These are phyloP conservation scores for Prunus padus DNA, from an alignment of 306 rosid genomes.

Conservation along the genomic window DNA sequence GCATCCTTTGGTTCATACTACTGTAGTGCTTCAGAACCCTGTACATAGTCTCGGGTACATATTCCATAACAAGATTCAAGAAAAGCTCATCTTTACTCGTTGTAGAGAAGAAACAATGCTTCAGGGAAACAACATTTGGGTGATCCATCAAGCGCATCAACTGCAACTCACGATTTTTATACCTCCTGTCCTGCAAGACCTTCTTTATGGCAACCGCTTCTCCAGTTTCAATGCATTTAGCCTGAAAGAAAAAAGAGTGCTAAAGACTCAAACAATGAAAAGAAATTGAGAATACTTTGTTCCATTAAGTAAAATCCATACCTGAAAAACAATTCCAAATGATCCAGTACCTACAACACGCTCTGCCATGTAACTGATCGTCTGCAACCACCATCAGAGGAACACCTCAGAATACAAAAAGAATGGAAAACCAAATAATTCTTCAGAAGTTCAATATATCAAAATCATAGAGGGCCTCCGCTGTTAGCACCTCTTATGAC, in stretches of 20 bases:
- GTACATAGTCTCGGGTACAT: slow-evolving; percentile 83
- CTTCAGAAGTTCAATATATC: slow-evolving; percentile 18
- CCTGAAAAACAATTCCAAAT: slow-evolving; percentile 94
- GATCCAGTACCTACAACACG: slow-evolving; percentile 97
- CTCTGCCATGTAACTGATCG: slow-evolving; percentile 97
- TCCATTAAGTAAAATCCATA: slow-evolving; percentile 27
- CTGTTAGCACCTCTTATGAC: slow-evolving; percentile 1
- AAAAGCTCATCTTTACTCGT: slow-evolving; percentile 84
- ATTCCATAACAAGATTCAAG: slow-evolving; percentile 91
- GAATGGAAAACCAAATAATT: slow-evolving; percentile 9
- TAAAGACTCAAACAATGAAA: slow-evolving; percentile 30
- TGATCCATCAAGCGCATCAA: slow-evolving; percentile 97
- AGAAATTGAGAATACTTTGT: neutral
- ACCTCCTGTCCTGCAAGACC: slow-evolving; percentile 86
- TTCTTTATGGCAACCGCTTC: slow-evolving; percentile 90
- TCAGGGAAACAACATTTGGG: slow-evolving; percentile 76
- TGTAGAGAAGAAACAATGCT: slow-evolving; percentile 88
- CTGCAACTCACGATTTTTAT: slow-evolving; percentile 91
- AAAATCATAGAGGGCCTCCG: slow-evolving; percentile 9
- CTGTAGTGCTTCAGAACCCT: slow-evolving; percentile 79
- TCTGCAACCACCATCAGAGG: slow-evolving; percentile 51
- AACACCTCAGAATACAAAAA: slow-evolving; percentile 21
- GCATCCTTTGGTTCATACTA: slow-evolving; percentile 85
- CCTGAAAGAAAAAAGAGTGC: slow-evolving; percentile 41
- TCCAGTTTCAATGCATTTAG: slow-evolving; percentile 90